phyloP scores from a whole-genome alignment of 2,329 filamentous ascomycete species.

The Hansfordia pulvinata region DNA sequence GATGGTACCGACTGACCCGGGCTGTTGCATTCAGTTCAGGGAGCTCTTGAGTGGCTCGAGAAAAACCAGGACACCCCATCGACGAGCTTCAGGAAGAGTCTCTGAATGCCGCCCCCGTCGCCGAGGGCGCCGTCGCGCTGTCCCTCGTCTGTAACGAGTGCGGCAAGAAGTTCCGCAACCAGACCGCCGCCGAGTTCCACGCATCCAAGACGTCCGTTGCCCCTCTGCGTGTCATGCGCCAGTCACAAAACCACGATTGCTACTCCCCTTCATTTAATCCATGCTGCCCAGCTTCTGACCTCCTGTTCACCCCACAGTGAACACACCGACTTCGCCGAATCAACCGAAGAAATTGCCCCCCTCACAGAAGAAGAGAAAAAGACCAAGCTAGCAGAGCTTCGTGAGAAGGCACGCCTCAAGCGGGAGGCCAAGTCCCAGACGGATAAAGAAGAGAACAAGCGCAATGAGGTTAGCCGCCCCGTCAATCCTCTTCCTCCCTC shows the following conservation, averaged over 20 bases:
- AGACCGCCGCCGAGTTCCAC: conserved; percentile 76
- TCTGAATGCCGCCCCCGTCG: conserved; percentile 42
- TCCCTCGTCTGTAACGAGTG: conserved; percentile 93
- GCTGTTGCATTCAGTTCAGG: conserved; percentile 55
- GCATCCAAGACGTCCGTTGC: conserved; percentile 62
- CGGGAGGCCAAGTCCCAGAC: conserved; percentile 50
- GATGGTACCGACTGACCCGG: conserved; percentile 8
- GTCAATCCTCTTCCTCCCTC: neutral
- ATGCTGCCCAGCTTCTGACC: conserved; percentile 2
- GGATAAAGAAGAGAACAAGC: conserved; percentile 72
- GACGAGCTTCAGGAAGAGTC: conserved; percentile 60
- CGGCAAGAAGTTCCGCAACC: conserved; percentile 75
- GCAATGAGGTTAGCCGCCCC: conserved; percentile 55
- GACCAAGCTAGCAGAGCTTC: conserved; percentile 61
- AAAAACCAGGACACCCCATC: conserved; percentile 77
- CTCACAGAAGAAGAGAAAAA: conserved; percentile 88
- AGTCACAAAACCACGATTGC: neutral
- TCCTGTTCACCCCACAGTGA: conserved; percentile 33
- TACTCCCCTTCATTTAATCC: neutral
- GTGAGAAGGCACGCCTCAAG: conserved; percentile 60
- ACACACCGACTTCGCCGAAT: conserved; percentile 85
- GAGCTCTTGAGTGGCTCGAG: conserved; percentile 89
- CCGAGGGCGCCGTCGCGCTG: conserved; percentile 57
- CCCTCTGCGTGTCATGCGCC: neutral
- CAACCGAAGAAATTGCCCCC: conserved; percentile 80